These are phyloP conservation scores for Sporothrix curviconia DNA, from an alignment of 2,329 filamentous ascomycete genomes.

Conservation along the genomic window DNA sequence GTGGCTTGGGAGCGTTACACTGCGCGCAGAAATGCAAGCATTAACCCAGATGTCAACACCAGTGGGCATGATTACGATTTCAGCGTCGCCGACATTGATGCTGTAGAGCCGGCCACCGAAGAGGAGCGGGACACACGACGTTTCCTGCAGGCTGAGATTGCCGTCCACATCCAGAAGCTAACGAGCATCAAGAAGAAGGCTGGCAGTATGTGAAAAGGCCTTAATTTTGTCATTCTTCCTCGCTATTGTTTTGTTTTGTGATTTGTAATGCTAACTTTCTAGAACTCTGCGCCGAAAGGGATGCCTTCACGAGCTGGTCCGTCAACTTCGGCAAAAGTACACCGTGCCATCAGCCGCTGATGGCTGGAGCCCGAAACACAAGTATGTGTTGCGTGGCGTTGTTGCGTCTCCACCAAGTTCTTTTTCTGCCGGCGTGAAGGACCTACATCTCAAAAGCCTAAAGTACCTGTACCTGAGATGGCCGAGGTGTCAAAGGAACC, in stretches of 20 bases:
- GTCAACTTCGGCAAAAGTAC: conserved; percentile 12
- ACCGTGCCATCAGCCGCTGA: conserved; percentile 21
- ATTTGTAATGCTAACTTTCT: too few species aligned
- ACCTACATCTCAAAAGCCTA: conserved; percentile 4
- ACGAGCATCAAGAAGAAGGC: conserved; percentile 12
- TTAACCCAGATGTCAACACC: too few species aligned
- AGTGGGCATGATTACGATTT: conserved; percentile 21
- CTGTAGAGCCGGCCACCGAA: conserved; percentile 16
- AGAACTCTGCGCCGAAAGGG: conserved; percentile 13
- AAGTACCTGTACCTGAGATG: too few species aligned
- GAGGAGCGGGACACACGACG: conserved; percentile 18
- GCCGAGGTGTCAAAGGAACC: too few species aligned
- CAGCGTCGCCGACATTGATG: conserved; percentile 17
- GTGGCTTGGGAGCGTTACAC: conserved; percentile 13
- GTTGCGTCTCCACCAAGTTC: conserved; percentile 22
- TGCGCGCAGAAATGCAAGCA: conserved; percentile 10
- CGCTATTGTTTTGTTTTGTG: background rate
- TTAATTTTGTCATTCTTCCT: background rate
- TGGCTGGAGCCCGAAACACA: conserved; percentile 24
- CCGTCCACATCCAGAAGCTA: conserved; percentile 18
- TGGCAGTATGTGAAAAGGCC: background rate
- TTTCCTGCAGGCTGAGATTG: conserved; percentile 19
- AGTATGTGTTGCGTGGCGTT: conserved; percentile 28
- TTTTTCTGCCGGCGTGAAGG: conserved; percentile 25
- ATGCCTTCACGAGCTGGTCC: conserved; percentile 8